Evolutionary conservation across 2,329 filamentous ascomycete genomes (phyloP).

Genomic region (Amphichorda felina): DNA sequence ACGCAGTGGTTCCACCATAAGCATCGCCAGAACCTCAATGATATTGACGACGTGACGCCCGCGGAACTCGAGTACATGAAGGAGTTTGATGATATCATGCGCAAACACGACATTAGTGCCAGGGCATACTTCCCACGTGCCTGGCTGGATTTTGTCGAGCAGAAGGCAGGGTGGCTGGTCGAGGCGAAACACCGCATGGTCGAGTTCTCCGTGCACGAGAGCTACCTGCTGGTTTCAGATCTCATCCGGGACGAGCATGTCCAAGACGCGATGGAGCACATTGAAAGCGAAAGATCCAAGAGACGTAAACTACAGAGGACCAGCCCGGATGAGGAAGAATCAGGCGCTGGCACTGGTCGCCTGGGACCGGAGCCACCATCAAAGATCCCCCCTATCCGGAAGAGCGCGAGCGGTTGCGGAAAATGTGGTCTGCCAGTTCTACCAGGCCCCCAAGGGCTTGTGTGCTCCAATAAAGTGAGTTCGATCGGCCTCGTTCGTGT

Average conservation of each 20-base stretch:
- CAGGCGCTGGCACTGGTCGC: too few relatives aligned
- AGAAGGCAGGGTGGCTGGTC: slow-evolving; percentile 40
- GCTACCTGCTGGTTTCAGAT: slow-evolving; percentile 36
- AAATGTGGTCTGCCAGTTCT: slow-evolving; percentile 1
- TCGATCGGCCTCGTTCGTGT: background rate
- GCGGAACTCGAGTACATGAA: slow-evolving; percentile 46
- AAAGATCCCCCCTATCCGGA: background rate
- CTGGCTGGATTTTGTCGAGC: slow-evolving; percentile 38
- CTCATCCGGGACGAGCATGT: slow-evolving; percentile 32
- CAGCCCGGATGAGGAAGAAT: slow-evolving; percentile 3
- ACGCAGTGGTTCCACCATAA: slow-evolving; percentile 46
- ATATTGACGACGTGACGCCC: slow-evolving; percentile 42
- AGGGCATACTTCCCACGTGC: slow-evolving; percentile 37
- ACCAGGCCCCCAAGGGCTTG: background rate
- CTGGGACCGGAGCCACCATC: background rate
- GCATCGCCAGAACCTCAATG: slow-evolving; percentile 43
- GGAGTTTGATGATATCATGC: slow-evolving; percentile 45
- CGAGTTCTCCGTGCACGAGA: slow-evolving; percentile 43
- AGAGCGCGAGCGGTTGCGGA: slow-evolving; percentile 1
- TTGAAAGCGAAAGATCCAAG: slow-evolving; percentile 28
- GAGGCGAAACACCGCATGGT: slow-evolving; percentile 31
- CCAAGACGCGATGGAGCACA: slow-evolving; percentile 24
- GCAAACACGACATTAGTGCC: slow-evolving; percentile 36
- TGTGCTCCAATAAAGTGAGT: background rate
- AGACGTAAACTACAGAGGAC: slow-evolving; percentile 3